Base-by-base conservation (phyloP, 2,329 filamentous ascomycete genomes). In the Fusarium luffae region DNA sequence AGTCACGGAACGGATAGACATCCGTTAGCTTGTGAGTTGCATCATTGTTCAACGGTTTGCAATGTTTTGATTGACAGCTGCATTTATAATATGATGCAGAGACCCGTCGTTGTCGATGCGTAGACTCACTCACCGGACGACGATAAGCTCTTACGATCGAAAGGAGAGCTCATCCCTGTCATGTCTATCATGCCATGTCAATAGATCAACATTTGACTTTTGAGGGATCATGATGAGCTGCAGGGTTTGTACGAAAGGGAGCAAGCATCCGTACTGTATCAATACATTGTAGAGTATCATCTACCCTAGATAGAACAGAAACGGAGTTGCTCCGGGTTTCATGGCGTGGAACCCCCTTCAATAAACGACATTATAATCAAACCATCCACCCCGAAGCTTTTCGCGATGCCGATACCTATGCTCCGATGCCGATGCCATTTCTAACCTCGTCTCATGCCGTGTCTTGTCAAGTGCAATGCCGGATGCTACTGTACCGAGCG, bases 341-440 rank as follows among this genome's bases (percentile, higher is more conserved):
- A 64, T 49, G 37, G 41, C 28, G 11, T 13, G 28, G 28, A 12
- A 13, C 34, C 21, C 47, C 47, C 34, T 19, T 25, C 14, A 14
- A 48, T 5, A 50, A 28, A 40, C 10, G 30, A 50, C 23, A 41
- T 27, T 8, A 11, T 40, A 23, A 37, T 51, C 23, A 40, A 51
- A 27, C 16, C 32, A 51, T 37, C 21, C 48, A 40, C 49, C 23
- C 23, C 46, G 28, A 47, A 9, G 18, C 13, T 41, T 21, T 43
- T 69, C 43, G 47, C 56, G 60, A 54, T 54, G 66, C 34, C 54
- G 60, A 66, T 61, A 34, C 46, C 18, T 18, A 56, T 50, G 50
- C 55, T 18, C 41, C 66, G 66, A 67, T 66, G 54, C 43, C 51
- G 42, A 67, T 48, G 61, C 40, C 49, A 49, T 37, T 46, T 37